Evolutionary conservation across 2,329 filamentous ascomycete species (phyloP).

Genomic region (Fusarium compactum): DNA sequence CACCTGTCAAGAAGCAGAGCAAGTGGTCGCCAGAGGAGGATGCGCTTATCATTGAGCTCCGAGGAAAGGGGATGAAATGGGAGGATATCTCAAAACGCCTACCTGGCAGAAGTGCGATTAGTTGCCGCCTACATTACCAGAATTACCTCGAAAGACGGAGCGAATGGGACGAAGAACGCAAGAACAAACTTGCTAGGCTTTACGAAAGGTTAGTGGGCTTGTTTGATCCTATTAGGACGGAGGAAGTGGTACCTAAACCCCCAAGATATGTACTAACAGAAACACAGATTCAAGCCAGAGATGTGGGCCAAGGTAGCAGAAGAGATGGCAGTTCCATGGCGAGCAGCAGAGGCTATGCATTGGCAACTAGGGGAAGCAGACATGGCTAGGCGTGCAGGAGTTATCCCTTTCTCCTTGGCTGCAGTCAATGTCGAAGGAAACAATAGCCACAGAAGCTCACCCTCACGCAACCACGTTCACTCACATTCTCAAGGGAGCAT

Average conservation of each 20-base stretch:
- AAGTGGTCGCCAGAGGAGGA: constrained; percentile 98
- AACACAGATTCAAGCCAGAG: constrained; percentile 87
- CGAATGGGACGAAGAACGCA: constrained; percentile 97
- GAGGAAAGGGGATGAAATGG: constrained; percentile 96
- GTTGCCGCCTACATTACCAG: constrained; percentile 94
- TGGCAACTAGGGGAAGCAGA: constrained; percentile 95
- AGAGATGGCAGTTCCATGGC: constrained; percentile 95
- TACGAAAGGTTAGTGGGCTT: constrained; percentile 84
- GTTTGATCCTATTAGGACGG: no score
- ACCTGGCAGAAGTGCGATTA: constrained; percentile 91
- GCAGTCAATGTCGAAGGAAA: constrained; percentile 63
- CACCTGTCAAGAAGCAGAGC: constrained; percentile 91
- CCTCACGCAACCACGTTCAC: constrained; percentile 56
- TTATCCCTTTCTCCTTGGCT: constrained; percentile 83
- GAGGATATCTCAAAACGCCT: constrained; percentile 95
- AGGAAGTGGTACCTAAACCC: neutral
- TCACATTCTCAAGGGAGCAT: constrained; percentile 62
- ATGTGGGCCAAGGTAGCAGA: constrained; percentile 98
- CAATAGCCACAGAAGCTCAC: constrained; percentile 55
- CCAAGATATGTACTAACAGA: constrained; percentile 33
- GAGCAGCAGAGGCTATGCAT: constrained; percentile 97
- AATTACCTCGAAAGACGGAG: constrained; percentile 95
- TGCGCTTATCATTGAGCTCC: constrained; percentile 90
- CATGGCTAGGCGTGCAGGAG: constrained; percentile 92
- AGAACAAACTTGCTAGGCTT: constrained; percentile 93